Conservation (phyloP, 2,329 filamentous ascomycete species). For the Dendryphion nanum region DNA sequence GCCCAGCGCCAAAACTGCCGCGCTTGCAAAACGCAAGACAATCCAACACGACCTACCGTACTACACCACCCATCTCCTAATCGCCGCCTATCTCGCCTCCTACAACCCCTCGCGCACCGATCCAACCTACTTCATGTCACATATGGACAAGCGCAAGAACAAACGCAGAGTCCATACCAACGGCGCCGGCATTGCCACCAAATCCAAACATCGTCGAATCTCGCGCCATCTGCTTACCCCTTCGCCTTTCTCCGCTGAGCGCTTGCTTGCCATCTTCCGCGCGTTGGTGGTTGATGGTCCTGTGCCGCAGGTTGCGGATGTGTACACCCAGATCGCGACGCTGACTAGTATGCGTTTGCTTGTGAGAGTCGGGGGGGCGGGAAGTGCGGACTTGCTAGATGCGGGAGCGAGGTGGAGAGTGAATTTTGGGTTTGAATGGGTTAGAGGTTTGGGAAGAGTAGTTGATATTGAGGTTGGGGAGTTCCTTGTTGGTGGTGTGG, state of each 20-base stretch:
- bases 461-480: slow-evolving; percentile 78
- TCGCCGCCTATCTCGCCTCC: slow-evolving; percentile 77
- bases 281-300: slow-evolving; percentile 55
- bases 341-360: slow-evolving; percentile 69
- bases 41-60: slow-evolving; percentile 59
- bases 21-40: slow-evolving; percentile 9
- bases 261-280: slow-evolving; percentile 74
- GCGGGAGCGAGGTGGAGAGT: slow-evolving; percentile 72
- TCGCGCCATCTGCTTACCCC: slow-evolving; percentile 74
- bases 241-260: slow-evolving; percentile 73
- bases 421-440: slow-evolving; percentile 75
- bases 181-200: slow-evolving; percentile 6
- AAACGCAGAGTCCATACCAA: slow-evolving; percentile 39
- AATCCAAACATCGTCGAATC: slow-evolving; percentile 65
- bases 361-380: slow-evolving; percentile 59
- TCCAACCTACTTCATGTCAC: slow-evolving; percentile 71
- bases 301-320: slow-evolving; percentile 45
- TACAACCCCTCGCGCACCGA: slow-evolving; percentile 77
- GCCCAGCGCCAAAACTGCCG: slow-evolving; percentile 12
- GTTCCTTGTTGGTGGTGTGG: slow-evolving; percentile 45
- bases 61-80: slow-evolving; percentile 69
- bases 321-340: slow-evolving; percentile 63
- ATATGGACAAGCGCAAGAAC: slow-evolving; percentile 52
- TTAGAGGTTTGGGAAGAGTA: slow-evolving; percentile 66
- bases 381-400: slow-evolving; percentile 62